Evolutionary conservation across 2,329 filamentous ascomycete genomes (phyloP).

Genomic region (Phialemoniopsis sp.): DNA sequence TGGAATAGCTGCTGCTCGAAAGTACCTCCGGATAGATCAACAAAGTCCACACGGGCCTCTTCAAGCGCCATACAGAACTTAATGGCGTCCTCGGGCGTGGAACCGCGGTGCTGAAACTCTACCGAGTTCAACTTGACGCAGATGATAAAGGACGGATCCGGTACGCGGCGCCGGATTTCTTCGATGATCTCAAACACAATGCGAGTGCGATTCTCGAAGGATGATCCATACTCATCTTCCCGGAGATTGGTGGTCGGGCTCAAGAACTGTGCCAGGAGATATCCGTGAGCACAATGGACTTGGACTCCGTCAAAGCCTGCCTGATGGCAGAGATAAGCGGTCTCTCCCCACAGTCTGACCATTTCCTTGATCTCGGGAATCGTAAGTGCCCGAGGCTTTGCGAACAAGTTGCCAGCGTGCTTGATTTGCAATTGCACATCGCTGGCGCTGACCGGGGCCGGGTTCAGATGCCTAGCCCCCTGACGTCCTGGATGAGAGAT

Average conservation of each 20-base stretch:
- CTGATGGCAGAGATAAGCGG: conserved; percentile 57
- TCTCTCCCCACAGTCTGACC: conserved; percentile 56
- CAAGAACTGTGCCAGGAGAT: conserved; percentile 49
- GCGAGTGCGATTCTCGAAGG: conserved; percentile 36
- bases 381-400: conserved; percentile 47
- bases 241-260: conserved; percentile 42
- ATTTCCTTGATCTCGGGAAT: conserved; percentile 50
- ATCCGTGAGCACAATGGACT: conserved; percentile 49
- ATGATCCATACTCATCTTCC: conserved; percentile 44
- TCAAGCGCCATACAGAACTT: conserved; percentile 43
- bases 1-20: conserved; percentile 49
- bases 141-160: conserved; percentile 36
- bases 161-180: conserved; percentile 22
- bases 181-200: conserved; percentile 38
- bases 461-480: conserved; percentile 22
- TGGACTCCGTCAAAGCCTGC: conserved; percentile 54
- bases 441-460: conserved; percentile 29
- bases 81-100: conserved; percentile 44
- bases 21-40: conserved; percentile 58
- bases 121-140: conserved; percentile 55
- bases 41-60: conserved; percentile 48
- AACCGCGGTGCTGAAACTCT: conserved; percentile 50
- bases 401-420: conserved; percentile 28
- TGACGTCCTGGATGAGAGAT: conserved; percentile 61
- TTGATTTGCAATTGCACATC: conserved; percentile 26